Conservation (phyloP, 768 basidiomycete species). For the Boletus barrowsii region DNA sequence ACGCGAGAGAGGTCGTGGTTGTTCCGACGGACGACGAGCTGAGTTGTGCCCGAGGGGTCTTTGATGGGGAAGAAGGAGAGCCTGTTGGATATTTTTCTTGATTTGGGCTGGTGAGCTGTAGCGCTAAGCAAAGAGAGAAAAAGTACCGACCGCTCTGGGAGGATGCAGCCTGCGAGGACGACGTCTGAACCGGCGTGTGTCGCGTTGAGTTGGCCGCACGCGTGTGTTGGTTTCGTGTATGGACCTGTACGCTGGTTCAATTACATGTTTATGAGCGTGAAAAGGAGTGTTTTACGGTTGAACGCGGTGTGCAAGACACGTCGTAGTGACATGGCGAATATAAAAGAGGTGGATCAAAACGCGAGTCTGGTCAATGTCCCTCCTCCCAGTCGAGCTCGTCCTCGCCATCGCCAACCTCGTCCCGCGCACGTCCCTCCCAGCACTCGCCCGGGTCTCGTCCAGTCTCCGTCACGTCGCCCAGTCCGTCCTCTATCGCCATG, state of each 20-base stretch:
- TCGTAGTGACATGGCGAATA: not conserved
- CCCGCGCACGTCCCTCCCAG: constrained; percentile 38
- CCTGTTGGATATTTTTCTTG: constrained; percentile 62
- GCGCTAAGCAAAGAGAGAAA: constrained; percentile 25
- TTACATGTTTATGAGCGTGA: too few relatives aligned
- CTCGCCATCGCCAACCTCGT: constrained; percentile 46
- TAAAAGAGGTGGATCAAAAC: too few relatives aligned
- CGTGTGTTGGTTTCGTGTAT: constrained; percentile 60
- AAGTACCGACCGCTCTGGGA: constrained; percentile 80
- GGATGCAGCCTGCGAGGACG: constrained; percentile 78
- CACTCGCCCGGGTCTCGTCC: constrained; percentile 45
- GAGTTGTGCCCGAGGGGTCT: constrained; percentile 73
- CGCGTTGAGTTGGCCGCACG: constrained; percentile 55
- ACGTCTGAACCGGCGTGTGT: constrained; percentile 55
- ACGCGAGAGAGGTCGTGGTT: constrained; percentile 48
- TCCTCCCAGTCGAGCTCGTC: constrained; percentile 64
- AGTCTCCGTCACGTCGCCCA: constrained; percentile 49
- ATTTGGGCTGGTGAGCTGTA: constrained; percentile 31
- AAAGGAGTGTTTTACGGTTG: too few relatives aligned
- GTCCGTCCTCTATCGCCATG: constrained; percentile 59
- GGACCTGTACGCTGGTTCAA: constrained; percentile 43
- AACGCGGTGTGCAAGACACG: not conserved
- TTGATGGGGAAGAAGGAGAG: constrained; percentile 86
- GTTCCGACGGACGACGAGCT: constrained; percentile 66
- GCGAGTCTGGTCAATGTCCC: constrained; percentile 25